Evolutionary conservation across 169 alveolate species (phyloP), one percentile per base, ranked within the genome.

Genomic region (Eimeria praecox): DNA sequence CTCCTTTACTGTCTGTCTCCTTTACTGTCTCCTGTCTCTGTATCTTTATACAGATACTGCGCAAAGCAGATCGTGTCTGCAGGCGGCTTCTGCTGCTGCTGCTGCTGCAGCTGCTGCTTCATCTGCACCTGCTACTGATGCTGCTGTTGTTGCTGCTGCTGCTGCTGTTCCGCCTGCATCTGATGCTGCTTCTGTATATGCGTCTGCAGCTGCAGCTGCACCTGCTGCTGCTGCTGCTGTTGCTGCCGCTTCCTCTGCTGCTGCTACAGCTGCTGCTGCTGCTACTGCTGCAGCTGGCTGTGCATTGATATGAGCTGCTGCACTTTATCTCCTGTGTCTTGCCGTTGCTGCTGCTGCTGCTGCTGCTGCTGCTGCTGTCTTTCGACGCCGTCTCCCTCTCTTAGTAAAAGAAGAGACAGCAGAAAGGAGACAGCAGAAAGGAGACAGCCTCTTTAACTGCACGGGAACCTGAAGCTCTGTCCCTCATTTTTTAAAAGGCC

Each of bases 191-290:
- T 27, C 35, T 69, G 27, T 16, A 22, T 27, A 27, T 69, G 80
- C 80, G 16, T 27, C 35, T 69, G 35, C 35, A 22, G 27, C 80
- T 69, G 80, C 80, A 22, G 27, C 80, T 69, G 42, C 52, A 95
- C 95, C 14, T 90, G 40, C 49, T 85, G 88, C 95, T 71, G 73
- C 69, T 24, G 64, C 87, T 33, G 94, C 82, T 52, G 69, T 64
- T 87, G 56, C 54, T 22, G 85, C 83, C 42, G 56, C 92, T 24
- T 38, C 77, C 14, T 24, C 66, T 59, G 83, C 83, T 35, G 35
- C 54, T 22, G 85, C 83, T 64, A 35, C 92, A 5, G 73, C 77
- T 30, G 52, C 66, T 59, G 83, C 64, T 16, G 35, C 85, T 22
- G 90, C 49, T 30, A 56, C 8, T 18, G 69, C 73, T 46, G 44